A percentile compares a stretch with the other conserved stretches of the same genome.
These are phyloP conservation scores for Lactarius deliciosus DNA, from an alignment of 768 basidiomycete species.

Conservation along the genomic window DNA sequence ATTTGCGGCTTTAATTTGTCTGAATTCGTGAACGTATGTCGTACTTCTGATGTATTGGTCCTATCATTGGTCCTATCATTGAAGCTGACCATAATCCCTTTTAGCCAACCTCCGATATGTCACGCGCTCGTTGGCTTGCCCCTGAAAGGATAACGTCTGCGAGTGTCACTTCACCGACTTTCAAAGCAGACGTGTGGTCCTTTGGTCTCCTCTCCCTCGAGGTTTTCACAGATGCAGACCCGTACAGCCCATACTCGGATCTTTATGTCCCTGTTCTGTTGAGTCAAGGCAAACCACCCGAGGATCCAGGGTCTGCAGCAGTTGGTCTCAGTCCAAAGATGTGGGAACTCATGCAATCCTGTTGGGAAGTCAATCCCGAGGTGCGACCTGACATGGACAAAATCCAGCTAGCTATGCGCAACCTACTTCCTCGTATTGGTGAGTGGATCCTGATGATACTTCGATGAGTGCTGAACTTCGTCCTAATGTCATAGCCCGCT, in stretches of 20 bases:
- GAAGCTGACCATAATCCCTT: slow-evolving; percentile 10
- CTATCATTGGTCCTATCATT: background rate
- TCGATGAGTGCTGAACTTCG: background rate
- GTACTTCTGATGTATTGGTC: background rate
- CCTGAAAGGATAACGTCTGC: slow-evolving; percentile 17
- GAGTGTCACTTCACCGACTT: background rate
- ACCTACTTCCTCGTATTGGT: slow-evolving; percentile 7
- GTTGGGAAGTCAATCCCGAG: slow-evolving; percentile 10
- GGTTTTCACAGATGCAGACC: slow-evolving; percentile 21
- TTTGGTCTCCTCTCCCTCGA: slow-evolving; percentile 24
- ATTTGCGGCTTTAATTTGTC: slow-evolving; percentile 50
- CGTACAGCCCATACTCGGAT: slow-evolving; percentile 7
- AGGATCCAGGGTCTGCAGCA: slow-evolving; percentile 3
- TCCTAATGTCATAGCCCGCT: slow-evolving; percentile 2
- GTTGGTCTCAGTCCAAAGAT: slow-evolving; percentile 17
- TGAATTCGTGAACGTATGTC: slow-evolving; percentile 11
- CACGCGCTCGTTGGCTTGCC: slow-evolving; percentile 21
- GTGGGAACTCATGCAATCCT: slow-evolving; percentile 24
- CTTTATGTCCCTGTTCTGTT: slow-evolving; percentile 10
- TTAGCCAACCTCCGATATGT: slow-evolving; percentile 32
- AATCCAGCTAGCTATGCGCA: background rate
- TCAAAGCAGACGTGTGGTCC: slow-evolving; percentile 21
- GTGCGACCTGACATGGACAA: slow-evolving; percentile 16
- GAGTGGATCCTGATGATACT: background rate
- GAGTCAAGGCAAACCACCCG: slow-evolving; percentile 5